phyloP scores from a whole-genome alignment of 2,329 filamentous ascomycete species.

The Fusarium coicis region DNA sequence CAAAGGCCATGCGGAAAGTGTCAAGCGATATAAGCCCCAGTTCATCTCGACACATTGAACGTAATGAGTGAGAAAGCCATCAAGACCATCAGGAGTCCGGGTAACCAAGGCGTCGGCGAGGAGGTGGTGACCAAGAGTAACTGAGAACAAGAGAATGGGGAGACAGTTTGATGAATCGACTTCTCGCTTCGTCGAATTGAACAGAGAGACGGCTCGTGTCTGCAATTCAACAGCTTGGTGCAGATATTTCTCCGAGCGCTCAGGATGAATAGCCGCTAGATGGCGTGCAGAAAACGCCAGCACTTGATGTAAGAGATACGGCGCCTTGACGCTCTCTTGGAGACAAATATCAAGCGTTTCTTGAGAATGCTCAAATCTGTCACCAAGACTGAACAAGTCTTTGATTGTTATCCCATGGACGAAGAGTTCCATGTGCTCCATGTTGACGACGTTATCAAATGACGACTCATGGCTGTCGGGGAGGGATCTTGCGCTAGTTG shows the following conservation, averaged over 20 bases:
- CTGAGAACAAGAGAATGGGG: conserved; percentile 22
- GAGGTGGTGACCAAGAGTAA: conserved; percentile 16
- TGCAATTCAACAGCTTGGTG: conserved; percentile 11
- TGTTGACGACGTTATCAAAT: neutral
- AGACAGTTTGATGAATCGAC: conserved; percentile 22
- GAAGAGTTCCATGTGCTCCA: conserved; percentile 24
- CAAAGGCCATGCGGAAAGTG: neutral
- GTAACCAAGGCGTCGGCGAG: conserved; percentile 15
- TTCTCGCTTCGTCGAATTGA: neutral
- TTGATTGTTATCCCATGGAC: neutral
- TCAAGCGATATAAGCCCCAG: conserved; percentile 16
- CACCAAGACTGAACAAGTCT: conserved; percentile 7
- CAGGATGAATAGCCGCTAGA: neutral
- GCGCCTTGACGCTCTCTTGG: neutral
- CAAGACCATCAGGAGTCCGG: neutral
- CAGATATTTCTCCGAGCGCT: neutral
- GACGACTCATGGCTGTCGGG: neutral
- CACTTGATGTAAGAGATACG: conserved; percentile 23
- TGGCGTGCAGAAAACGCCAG: conserved; percentile 35
- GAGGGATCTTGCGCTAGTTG: neutral
- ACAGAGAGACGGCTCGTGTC: conserved; percentile 18
- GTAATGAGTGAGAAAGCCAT: neutral
- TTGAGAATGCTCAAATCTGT: neutral
- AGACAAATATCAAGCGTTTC: neutral
- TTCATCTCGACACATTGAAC: conserved; percentile 22